phyloP scores from a whole-genome alignment of 176 grass and related monocot species.

The Musa itinerans region DNA sequence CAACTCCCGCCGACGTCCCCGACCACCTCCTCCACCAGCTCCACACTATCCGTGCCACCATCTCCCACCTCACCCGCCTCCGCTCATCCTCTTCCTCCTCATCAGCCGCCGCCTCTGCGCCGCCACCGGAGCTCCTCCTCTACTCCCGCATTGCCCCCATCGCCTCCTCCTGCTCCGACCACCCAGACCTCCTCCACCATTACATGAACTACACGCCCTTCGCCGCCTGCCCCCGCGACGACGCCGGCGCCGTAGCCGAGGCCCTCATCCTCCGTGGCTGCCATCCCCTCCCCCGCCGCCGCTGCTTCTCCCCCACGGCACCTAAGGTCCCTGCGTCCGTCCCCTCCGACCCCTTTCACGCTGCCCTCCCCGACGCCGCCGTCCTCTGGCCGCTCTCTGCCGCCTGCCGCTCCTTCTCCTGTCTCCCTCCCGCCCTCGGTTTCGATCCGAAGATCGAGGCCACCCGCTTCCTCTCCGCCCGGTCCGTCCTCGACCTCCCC shows the following conservation, averaged over 20 bases:
- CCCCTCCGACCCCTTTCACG: conserved; percentile 38
- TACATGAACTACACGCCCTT: conserved; percentile 65
- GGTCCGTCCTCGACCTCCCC: conserved; percentile 56
- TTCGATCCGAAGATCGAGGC: conserved; percentile 38
- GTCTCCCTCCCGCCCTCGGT: conserved; percentile 43
- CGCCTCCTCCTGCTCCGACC: conserved; percentile 44
- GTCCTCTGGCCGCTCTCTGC: conserved; percentile 10
- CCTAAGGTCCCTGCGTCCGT: conserved; percentile 7
- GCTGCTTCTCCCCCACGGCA: conserved; percentile 29
- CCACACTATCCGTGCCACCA: conserved; percentile 63
- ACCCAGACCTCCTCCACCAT: conserved; percentile 61
- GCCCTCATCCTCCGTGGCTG: conserved; percentile 78
- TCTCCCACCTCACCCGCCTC: conserved; percentile 69
- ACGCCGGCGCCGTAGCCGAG: conserved; percentile 51
- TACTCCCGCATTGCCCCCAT: conserved; percentile 53
- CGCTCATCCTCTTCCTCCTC: conserved; percentile 24
- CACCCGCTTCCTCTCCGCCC: conserved; percentile 41
- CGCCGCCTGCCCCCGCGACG: conserved; percentile 41
- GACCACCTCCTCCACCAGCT: conserved; percentile 66
- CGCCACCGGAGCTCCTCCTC: conserved; percentile 44
- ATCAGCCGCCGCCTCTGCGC: conserved; percentile 26
- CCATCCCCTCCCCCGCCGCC: conserved; percentile 23
- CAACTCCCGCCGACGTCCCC: neutral
- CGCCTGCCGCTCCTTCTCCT: conserved; percentile 15
- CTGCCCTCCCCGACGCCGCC: conserved; percentile 32